Evolutionary conservation across 768 basidiomycete genomes (phyloP).

Genomic region (Porphyrellus cyaneotinctus): DNA sequence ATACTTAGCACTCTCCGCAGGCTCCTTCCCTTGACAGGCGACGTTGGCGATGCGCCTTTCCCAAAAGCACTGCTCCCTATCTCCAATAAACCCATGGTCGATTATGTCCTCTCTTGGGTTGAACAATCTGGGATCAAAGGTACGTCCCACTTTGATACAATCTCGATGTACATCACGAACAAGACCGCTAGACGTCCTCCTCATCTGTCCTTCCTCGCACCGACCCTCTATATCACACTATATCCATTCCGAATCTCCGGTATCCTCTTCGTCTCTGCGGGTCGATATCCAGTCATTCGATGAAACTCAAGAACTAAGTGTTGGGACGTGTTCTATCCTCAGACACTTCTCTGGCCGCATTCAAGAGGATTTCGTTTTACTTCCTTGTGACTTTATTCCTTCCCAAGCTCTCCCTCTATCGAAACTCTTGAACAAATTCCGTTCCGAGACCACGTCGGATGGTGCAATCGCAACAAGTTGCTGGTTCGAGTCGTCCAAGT

Average conservation of each 20-base stretch:
- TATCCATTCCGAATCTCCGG: conserved; percentile 71
- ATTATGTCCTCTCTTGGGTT: conserved; percentile 81
- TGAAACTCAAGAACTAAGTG: conserved; percentile 59
- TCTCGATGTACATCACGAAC: conserved; percentile 6
- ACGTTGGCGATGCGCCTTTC: conserved; percentile 76
- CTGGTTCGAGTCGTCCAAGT: conserved; percentile 51
- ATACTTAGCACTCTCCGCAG: conserved; percentile 39
- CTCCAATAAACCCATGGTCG: conserved; percentile 83
- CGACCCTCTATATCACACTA: conserved; percentile 76
- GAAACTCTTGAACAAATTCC: conserved; percentile 74
- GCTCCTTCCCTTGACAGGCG: conserved; percentile 67
- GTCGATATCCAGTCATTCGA: conserved; percentile 82
- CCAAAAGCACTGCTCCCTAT: conserved; percentile 88
- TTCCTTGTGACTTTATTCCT: conserved; percentile 89
- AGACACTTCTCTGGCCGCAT: conserved; percentile 75
- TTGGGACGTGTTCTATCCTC: conserved; percentile 73
- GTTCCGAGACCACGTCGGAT: conserved; percentile 62
- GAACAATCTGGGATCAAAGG: conserved; percentile 85
- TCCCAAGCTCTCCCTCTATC: conserved; percentile 68
- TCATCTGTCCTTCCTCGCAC: conserved; percentile 80
- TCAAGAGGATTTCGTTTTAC: conserved; percentile 78
- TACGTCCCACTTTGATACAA: conserved; percentile 26
- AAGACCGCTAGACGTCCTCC: conserved; percentile 62
- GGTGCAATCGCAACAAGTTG: conserved; percentile 62
- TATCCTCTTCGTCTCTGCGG: conserved; percentile 55